Conservation (phyloP, 139 green algal species). For the Chlamydomonas sp. region DNA sequence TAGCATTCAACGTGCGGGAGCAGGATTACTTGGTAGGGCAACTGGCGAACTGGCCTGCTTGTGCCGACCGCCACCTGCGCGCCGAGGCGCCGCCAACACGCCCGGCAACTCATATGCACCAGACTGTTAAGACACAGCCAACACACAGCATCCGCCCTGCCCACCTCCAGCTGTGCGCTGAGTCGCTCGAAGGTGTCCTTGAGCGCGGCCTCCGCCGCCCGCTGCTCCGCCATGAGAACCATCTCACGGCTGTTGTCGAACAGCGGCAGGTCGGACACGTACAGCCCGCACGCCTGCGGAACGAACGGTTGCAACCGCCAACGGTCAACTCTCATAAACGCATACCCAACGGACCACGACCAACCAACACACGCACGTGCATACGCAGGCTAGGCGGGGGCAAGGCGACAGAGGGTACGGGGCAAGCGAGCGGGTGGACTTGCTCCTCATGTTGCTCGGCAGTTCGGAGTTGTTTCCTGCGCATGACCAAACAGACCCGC, state of each 20-base stretch:
- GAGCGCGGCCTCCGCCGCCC: neutral
- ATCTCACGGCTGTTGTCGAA: slow-evolving; percentile 29
- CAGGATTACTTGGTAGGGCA: too few species aligned
- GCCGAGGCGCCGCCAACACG: too few species aligned
- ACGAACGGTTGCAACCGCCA: neutral
- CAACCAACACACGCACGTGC: neutral
- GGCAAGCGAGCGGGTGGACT: too few species aligned
- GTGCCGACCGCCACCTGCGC: too few species aligned
- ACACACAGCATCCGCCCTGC: neutral
- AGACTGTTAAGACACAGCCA: too few species aligned
- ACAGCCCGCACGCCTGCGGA: slow-evolving; percentile 23
- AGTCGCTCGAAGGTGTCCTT: slow-evolving; percentile 23
- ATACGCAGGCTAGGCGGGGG: neutral
- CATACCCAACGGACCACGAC: neutral
- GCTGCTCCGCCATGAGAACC: slow-evolving; percentile 27
- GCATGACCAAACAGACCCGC: neutral
- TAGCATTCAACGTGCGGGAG: too few species aligned
- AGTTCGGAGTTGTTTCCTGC: neutral
- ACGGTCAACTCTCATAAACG: neutral
- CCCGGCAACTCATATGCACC: too few species aligned
- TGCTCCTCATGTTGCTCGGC: neutral
- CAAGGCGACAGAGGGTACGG: too few species aligned
- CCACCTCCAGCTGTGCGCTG: slow-evolving; percentile 17
- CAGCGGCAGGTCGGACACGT: slow-evolving; percentile 27
- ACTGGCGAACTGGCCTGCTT: too few species aligned